Evolutionary conservation across 2,329 filamentous ascomycete genomes (phyloP).

Genomic region (Fusarium luffae): DNA sequence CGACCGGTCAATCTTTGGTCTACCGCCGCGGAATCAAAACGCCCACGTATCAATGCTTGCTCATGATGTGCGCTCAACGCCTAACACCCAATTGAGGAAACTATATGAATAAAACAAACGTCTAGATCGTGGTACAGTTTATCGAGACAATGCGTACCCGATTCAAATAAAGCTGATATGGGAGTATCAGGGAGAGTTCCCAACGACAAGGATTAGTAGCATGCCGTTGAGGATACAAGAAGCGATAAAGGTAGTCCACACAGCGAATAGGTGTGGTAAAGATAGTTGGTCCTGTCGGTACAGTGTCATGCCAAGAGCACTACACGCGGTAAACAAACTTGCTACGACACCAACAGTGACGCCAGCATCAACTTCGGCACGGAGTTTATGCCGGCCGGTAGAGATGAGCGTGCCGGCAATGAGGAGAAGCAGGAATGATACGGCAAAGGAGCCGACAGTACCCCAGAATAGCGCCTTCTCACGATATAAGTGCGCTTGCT

Average conservation of each 20-base stretch:
- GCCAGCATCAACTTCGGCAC: conserved; percentile 78
- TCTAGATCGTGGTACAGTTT: conserved; percentile 16
- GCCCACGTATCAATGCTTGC: conserved; percentile 1
- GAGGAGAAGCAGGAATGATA: conserved; percentile 71
- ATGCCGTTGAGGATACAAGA: conserved; percentile 58
- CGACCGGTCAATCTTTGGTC: neutral
- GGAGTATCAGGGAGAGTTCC: conserved; percentile 49
- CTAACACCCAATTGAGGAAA: conserved; percentile 16
- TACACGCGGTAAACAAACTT: conserved; percentile 72
- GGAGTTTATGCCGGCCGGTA: conserved; percentile 74
- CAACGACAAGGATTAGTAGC: conserved; percentile 56
- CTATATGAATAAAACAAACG: conserved; percentile 1
- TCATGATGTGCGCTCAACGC: conserved; percentile 39
- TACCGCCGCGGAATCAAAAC: neutral
- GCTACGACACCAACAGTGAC: conserved; percentile 76
- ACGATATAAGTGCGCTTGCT: conserved; percentile 61
- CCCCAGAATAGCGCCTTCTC: conserved; percentile 67
- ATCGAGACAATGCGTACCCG: neutral
- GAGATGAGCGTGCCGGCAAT: conserved; percentile 73
- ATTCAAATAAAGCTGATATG: neutral
- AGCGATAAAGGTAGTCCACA: conserved; percentile 52
- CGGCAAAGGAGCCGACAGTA: conserved; percentile 65
- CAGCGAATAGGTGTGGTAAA: conserved; percentile 56
- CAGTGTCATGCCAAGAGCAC: conserved; percentile 69
- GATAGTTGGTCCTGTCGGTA: conserved; percentile 60